phyloP scores from a whole-genome alignment of 2,329 filamentous ascomycete species.

The Fusarium humuli region DNA sequence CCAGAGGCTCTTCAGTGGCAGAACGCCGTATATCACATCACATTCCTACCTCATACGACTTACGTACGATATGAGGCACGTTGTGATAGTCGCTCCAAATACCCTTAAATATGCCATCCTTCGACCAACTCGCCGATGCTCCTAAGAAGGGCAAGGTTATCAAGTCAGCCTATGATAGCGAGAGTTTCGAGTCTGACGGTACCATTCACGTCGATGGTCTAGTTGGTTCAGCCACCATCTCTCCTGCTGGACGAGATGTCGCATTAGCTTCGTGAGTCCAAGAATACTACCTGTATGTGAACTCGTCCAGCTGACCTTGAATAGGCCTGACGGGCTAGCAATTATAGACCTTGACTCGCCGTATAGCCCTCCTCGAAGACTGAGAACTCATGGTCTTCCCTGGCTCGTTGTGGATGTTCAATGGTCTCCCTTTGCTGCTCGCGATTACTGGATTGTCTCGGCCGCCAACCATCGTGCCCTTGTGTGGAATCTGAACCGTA shows the following conservation, averaged over 20 bases:
- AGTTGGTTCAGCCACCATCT: conserved; percentile 92
- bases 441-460: conserved; percentile 93
- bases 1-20: conserved; percentile 24
- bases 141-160: conserved; percentile 69
- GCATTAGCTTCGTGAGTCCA: conserved; percentile 79
- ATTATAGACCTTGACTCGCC: conserved; percentile 93
- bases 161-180: conserved; percentile 82
- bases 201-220: conserved; percentile 84
- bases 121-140: conserved; percentile 58
- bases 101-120: conserved; percentile 60
- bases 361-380: conserved; percentile 84
- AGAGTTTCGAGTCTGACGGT: conserved; percentile 86
- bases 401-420: conserved; percentile 97
- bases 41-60: conserved; percentile 22
- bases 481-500: conserved; percentile 89
- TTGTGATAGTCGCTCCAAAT: conserved; percentile 36
- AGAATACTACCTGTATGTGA: conserved; percentile 6
- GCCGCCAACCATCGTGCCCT: conserved; percentile 95
- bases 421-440: conserved; percentile 91
- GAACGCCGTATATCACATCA: conserved; percentile 19
- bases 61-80: conserved; percentile 43
- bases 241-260: conserved; percentile 89
- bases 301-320: conserved; percentile 9
- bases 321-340: conserved; percentile 82
- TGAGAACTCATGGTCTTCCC: conserved; percentile 84